Base-by-base conservation (phyloP, 371 early-diverging fungal species). In the Zychaea mexicana region DNA sequence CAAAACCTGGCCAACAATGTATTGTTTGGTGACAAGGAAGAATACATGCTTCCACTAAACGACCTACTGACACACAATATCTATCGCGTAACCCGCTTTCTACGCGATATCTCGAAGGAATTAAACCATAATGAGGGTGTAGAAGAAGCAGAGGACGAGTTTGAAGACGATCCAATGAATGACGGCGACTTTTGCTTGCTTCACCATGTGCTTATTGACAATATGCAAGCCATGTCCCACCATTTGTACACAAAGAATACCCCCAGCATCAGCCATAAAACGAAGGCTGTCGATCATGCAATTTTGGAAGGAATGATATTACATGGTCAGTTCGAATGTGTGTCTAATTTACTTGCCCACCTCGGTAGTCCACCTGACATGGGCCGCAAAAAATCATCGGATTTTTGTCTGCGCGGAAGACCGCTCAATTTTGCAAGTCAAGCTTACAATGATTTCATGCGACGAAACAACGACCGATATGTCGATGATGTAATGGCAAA, bases 1-100 rank as follows among this genome's bases (percentile, higher is more conserved):
- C 96, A 96, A 66, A 97, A 95, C 66, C 70, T 97, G 64, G 95
- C 96, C 27, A 97, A 97, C 73, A 90, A 93, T 64, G 93, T 96
- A 5, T 76, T 92, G 21, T 97, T 97, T 77, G 96, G 96, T 47
- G 80, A 85, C 68, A 96, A 96, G 78, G 96, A 96, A 81, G 78
- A 87, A 0, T 95, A 86, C 67, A 96, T 96, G 96, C 85, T 84
- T 52, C 84, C 88, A 12, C 77, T 94, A 45, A 97, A 96, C 69
- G 86, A 84, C 19, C 94, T 95, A 64, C 69, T 97, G 66, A 80
- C 85, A 3, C 73, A 77, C 32, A 90, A 92, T 67, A 89, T 88
- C 28, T 84, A 82, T 46, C 81, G 81, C 36, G 80, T 87, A 15
- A 85, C 84, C 1, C 77, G 72, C 5, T 89, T 84, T 66, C 61